Conservation (phyloP, 1,284 basidiomycete species). For the Puccinia polysora region DNA sequence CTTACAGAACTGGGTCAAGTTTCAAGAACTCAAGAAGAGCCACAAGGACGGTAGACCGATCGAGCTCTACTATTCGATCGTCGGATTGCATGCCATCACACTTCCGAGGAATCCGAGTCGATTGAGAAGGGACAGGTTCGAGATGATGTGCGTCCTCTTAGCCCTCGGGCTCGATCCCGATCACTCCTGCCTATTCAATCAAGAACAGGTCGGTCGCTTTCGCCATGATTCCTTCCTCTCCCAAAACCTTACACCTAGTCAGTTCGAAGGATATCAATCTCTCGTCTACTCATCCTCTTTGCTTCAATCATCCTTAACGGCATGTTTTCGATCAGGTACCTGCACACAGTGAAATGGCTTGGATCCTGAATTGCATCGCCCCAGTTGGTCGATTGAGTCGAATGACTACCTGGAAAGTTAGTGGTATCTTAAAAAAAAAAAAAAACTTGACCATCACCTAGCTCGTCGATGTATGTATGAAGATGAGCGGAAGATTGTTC, state of each 20-base stretch:
- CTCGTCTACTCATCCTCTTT: slow-evolving; percentile 9
- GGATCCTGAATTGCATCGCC: slow-evolving; percentile 81
- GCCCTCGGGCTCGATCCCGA: slow-evolving; percentile 79
- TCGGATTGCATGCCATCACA: slow-evolving; percentile 86
- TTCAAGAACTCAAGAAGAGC: slow-evolving; percentile 46
- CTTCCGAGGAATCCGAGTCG: slow-evolving; percentile 72
- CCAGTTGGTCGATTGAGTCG: slow-evolving; percentile 74
- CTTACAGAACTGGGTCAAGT: slow-evolving; percentile 51
- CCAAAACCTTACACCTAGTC: too few relatives aligned
- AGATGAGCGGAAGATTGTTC: too few relatives aligned
- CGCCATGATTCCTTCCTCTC: background rate
- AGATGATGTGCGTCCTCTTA: slow-evolving; percentile 76
- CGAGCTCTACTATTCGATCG: slow-evolving; percentile 71
- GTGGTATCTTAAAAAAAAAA: slow-evolving; percentile 45
- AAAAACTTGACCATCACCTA: too few relatives aligned
- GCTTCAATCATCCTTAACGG: too few relatives aligned
- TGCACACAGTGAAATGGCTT: slow-evolving; percentile 80
- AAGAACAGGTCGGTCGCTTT: slow-evolving; percentile 67
- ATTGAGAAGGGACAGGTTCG: slow-evolving; percentile 64
- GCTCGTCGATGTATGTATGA: too few relatives aligned
- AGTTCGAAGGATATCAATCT: too few relatives aligned
- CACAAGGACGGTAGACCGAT: background rate
- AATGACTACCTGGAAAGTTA: slow-evolving; percentile 94
- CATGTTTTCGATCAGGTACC: slow-evolving; percentile 62
- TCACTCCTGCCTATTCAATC: slow-evolving; percentile 73